Base-by-base conservation (phyloP, 2,329 filamentous ascomycete species). In the Trematosphaeria pertusa region DNA sequence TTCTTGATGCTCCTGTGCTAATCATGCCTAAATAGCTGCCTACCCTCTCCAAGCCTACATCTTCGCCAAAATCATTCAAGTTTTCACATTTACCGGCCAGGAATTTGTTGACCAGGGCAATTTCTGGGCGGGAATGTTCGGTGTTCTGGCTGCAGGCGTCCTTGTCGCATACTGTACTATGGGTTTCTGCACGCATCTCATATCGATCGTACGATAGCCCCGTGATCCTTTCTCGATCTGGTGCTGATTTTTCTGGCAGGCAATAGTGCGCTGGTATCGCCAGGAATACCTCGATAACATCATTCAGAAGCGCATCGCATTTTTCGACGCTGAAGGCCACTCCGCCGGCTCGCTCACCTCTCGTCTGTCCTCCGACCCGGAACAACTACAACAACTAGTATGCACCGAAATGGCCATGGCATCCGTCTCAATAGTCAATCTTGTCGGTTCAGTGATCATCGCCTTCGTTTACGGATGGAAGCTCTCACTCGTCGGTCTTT, bases 391-490 rank as follows among this genome's bases (percentile, higher is more conserved):
- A 64, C 82, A 87, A 65, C 74, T 87, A 5, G 78, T 86, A 59
- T 82, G 83, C 4, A 73, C 81, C 35, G 86, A 87, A 61, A 82
- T 87, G 78, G 79, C 58, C 3, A 47, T 79, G 37, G 76, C 84
- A 2, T 78, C 88, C 54, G 81, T 86, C 15, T 83, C 86, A 7
- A 62, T 87, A 17, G 86, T 89, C 63, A 87, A 82, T 37, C 70
- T 92, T 3, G 59, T 83, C 7, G 88, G 87, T 0, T 83, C 82
- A 6, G 71, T 89, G 11, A 74, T 80, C 33, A 87, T 92, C 40
- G 79, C 86, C 1, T 91, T 89, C 59, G 75, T 80, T 3, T 90
- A 87, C 64, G 86, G 87, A 1, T 92, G 89, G 89, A 92, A 91
- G 65, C 76, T 93, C 7, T 83, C 86, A 0, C 72, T 91, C 0